Conservation (phyloP, 495 filamentous ascomycete species). For the Cercophora newfieldiana region DNA sequence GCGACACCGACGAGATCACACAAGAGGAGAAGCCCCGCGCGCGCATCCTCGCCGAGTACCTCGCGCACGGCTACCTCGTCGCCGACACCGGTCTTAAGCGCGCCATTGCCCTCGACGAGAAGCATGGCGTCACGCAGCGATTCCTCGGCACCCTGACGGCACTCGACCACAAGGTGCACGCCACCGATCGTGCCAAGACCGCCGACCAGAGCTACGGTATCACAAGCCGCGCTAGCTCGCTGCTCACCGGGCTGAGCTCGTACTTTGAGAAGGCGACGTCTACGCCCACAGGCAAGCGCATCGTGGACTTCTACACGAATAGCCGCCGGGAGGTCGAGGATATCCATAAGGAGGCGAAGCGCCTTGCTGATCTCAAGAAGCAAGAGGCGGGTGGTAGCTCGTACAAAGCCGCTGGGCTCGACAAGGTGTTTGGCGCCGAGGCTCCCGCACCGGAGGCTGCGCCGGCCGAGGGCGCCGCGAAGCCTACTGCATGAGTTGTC, state of each 20-base stretch:
- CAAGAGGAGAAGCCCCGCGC: constrained; percentile 95
- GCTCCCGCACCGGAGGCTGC: constrained; percentile 23
- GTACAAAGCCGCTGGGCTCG: constrained; percentile 49
- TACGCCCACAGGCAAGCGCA: constrained; percentile 80
- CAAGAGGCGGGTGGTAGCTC: constrained; percentile 54
- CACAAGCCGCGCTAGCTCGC: constrained; percentile 59
- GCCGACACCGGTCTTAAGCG: constrained; percentile 81
- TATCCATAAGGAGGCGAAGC: constrained; percentile 84
- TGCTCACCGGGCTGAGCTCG: constrained; percentile 66
- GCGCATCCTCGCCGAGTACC: constrained; percentile 92
- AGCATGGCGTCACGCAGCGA: constrained; percentile 77
- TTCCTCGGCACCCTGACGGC: constrained; percentile 72
- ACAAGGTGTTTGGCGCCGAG: constrained; percentile 47
- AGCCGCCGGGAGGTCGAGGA: constrained; percentile 84
- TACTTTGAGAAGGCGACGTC: constrained; percentile 89
- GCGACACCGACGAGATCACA: constrained; percentile 66
- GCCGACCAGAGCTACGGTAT: constrained; percentile 77
- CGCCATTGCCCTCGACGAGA: constrained; percentile 85
- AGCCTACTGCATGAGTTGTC: background rate
- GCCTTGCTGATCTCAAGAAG: constrained; percentile 86
- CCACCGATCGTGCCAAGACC: constrained; percentile 72
- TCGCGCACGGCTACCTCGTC: constrained; percentile 88
- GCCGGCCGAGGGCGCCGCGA: background rate
- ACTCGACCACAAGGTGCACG: constrained; percentile 81
- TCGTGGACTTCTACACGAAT: constrained; percentile 81